Conservation (phyloP, 768 basidiomycete genomes). For the Tulasnella sp. region DNA sequence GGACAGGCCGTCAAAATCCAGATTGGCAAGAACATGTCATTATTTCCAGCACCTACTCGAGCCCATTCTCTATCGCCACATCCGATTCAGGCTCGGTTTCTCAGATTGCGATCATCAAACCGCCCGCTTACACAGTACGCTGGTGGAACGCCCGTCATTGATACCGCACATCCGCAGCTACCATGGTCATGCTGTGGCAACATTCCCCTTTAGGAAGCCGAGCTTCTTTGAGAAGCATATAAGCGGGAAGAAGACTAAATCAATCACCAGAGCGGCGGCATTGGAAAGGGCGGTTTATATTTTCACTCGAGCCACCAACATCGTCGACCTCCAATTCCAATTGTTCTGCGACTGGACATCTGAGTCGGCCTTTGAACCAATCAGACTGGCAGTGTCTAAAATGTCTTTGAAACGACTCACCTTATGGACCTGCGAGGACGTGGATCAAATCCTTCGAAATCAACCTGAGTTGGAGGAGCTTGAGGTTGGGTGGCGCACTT, state of each 20-base stretch:
- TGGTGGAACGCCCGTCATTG: neutral
- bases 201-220: neutral
- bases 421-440: no score
- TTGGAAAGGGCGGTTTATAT: neutral
- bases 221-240: neutral
- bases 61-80: no score
- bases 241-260: neutral
- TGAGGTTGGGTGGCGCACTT: neutral
- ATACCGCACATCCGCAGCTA: neutral
- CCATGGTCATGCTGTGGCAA: neutral
- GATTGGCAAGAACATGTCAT: neutral
- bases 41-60: neutral
- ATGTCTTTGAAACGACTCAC: neutral
- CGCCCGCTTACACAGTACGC: neutral
- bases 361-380: neutral
- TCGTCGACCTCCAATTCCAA: neutral
- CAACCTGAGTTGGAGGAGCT: slow-evolving; percentile 4
- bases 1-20: neutral
- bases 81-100: neutral
- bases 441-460: neutral
- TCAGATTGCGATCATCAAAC: neutral
- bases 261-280: neutral
- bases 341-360: neutral
- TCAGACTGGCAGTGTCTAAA: neutral
- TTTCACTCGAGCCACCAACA: neutral